Percentiles rank a stretch among this genome's conserved stretches.
phyloP scores from a whole-genome alignment of 129 eudicot genomes.

The Arctium minus region DNA sequence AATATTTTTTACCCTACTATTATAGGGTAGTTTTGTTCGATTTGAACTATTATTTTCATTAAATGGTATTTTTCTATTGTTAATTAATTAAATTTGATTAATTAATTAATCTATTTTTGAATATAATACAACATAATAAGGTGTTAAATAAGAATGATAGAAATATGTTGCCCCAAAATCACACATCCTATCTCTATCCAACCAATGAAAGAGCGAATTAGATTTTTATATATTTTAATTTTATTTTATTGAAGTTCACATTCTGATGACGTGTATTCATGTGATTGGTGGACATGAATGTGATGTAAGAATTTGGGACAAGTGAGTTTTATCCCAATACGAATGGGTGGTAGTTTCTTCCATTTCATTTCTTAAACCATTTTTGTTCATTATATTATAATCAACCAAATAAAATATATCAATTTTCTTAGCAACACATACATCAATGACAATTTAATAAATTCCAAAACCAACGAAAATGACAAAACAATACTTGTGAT shows the following conservation, averaged over 20 bases:
- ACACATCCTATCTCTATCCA: too few species aligned
- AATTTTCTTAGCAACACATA: background rate
- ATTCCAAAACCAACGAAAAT: conserved; percentile 3
- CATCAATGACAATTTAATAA: background rate
- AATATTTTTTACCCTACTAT: background rate
- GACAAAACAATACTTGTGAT: background rate
- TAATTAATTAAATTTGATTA: background rate
- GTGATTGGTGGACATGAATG: too few species aligned
- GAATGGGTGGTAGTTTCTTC: background rate
- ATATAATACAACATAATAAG: background rate
- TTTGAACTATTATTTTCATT: background rate
- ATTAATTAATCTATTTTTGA: background rate
- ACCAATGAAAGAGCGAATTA: too few species aligned
- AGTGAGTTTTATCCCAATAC: background rate
- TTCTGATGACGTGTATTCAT: too few species aligned
- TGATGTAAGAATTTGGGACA: too few species aligned
- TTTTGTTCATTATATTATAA: background rate
- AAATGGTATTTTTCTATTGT: background rate
- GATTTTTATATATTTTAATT: too few species aligned
- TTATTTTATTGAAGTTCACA: too few species aligned
- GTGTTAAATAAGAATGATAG: background rate
- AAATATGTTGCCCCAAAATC: too few species aligned
- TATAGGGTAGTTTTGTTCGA: background rate
- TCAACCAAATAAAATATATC: background rate
- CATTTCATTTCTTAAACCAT: background rate